These are phyloP conservation scores for Aplosporella prunicola DNA, from an alignment of 2,329 filamentous ascomycete genomes.

Conservation along the genomic window DNA sequence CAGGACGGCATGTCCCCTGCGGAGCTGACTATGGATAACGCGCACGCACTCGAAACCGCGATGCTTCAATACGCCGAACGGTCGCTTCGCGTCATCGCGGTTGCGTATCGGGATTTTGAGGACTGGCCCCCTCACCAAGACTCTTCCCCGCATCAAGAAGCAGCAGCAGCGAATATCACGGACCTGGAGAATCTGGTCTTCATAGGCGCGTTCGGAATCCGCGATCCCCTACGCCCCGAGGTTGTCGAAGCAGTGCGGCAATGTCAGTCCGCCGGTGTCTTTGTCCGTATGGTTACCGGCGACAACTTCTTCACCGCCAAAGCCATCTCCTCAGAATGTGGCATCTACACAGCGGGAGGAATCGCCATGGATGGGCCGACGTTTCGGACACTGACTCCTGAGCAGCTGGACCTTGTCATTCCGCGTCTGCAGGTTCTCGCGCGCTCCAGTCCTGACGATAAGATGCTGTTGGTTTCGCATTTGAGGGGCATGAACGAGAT, in stretches of 20 bases:
- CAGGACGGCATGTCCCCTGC: constrained; percentile 12
- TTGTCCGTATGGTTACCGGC: constrained; percentile 78
- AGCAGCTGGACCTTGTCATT: constrained; percentile 34
- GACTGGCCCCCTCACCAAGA: constrained; percentile 36
- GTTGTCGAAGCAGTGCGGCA: constrained; percentile 63
- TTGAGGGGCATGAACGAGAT: constrained; percentile 43
- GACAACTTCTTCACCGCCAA: constrained; percentile 73
- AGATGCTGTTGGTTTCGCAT: constrained; percentile 61
- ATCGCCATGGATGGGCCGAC: constrained; percentile 69
- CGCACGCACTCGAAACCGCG: constrained; percentile 3
- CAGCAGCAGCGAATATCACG: no score
- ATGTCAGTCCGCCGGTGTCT: constrained; percentile 67
- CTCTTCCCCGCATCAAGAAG: no score
- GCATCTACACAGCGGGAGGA: constrained; percentile 58
- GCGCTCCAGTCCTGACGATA: constrained; percentile 66
- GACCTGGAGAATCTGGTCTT: no score
- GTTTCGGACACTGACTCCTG: constrained; percentile 61
- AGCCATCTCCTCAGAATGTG: constrained; percentile 70
- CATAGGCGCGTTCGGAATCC: constrained; percentile 65
- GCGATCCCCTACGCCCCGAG: constrained; percentile 67
- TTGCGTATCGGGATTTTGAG: constrained; percentile 31
- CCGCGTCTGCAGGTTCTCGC: constrained; percentile 63
- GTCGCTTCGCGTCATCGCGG: constrained; percentile 34
- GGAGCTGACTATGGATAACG: constrained; percentile 1
- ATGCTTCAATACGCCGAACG: constrained; percentile 31